Evolutionary conservation across 768 basidiomycete genomes (phyloP), one percentile per base, ranked within the genome.

Genomic region (Saitozyma podzolica): DNA sequence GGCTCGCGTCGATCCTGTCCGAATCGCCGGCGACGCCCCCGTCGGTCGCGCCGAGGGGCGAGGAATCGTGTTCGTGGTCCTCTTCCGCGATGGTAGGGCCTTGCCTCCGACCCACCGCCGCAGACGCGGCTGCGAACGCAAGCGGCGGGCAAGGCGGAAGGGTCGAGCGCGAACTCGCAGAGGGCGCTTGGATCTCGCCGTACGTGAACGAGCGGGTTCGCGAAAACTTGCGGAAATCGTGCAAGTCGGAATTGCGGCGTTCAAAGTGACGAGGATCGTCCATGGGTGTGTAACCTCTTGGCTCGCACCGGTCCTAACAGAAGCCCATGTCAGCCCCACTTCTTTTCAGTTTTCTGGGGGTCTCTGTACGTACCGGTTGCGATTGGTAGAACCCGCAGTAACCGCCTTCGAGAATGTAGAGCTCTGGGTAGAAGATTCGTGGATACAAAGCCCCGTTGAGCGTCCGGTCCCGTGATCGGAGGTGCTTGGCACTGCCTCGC

Each of bases 341-440:
- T 29, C 29, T 29, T 4, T 48, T 48, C 13, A 17, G 40, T 14
- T 40, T 14, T 13, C 9, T 3, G 17, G 11, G 6, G 20, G 13
- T 6, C 14, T 9, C 9, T 42, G 7, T 19, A 78, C 81, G 39
- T 53, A 83, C 76, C 2, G 86, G 81, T 56, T 85, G 88, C 20
- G 82, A 80, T 69, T 87, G 86, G 82, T 84, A 96, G 82, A 92
- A 98, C 49, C 86, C 85, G 69, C 87, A 91, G 80, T 97, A 99
- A 11, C 96, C 96, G 43, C 96, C 96, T 81, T 96, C 91, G 8
- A 99, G 86, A 69, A 99, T 86, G 81, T 98, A 99, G 16, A 98
- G 86, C 80, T 99, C 96, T 0, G 96, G 96, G 75, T 91, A 99
- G 80, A 91, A 89, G 48, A 97, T 88, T 75, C 85, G 89, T 5